A percentile compares a stretch with the other conserved stretches of the same genome.
Evolutionary conservation across 176 grass and related monocot genomes (phyloP).

Genomic region (Zoysia pacifica): DNA sequence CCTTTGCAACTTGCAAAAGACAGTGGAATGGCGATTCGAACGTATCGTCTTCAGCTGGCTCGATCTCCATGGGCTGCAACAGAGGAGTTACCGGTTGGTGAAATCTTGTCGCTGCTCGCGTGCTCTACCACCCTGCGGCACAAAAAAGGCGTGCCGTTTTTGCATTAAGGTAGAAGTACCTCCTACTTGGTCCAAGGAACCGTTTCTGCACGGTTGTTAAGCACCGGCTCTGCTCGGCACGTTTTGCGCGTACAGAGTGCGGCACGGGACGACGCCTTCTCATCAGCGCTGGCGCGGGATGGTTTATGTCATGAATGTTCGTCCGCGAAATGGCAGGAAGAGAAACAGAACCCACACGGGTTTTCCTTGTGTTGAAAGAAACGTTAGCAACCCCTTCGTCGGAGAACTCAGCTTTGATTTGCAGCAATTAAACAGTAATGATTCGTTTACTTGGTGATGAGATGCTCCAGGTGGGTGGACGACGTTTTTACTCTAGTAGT

Average conservation of each 20-base stretch:
- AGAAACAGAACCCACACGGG: conserved; percentile 6
- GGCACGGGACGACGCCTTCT: neutral
- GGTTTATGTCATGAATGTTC: conserved; percentile 19
- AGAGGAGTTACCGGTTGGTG: neutral
- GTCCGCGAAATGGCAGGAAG: conserved; percentile 9
- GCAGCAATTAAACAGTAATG: neutral
- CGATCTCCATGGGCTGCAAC: conserved; percentile 14
- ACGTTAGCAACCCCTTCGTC: neutral
- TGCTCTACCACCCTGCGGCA: neutral
- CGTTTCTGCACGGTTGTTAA: neutral
- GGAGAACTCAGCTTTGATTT: neutral
- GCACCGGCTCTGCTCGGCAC: neutral
- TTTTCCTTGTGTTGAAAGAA: conserved; percentile 40
- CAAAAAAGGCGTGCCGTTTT: neutral
- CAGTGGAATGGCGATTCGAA: conserved; percentile 10
- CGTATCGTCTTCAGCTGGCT: neutral
- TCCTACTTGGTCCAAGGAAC: neutral
- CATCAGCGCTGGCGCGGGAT: neutral
- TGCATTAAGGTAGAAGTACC: neutral
- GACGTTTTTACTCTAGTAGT: neutral
- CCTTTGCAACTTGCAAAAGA: neutral
- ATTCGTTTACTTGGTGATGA: neutral
- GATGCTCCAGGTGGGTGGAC: neutral
- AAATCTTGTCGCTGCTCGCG: neutral
- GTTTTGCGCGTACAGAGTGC: neutral